Evolutionary conservation across 1,284 basidiomycete species (phyloP), one percentile per base, ranked within the genome.

Genomic region (Austroboletus niveus): DNA sequence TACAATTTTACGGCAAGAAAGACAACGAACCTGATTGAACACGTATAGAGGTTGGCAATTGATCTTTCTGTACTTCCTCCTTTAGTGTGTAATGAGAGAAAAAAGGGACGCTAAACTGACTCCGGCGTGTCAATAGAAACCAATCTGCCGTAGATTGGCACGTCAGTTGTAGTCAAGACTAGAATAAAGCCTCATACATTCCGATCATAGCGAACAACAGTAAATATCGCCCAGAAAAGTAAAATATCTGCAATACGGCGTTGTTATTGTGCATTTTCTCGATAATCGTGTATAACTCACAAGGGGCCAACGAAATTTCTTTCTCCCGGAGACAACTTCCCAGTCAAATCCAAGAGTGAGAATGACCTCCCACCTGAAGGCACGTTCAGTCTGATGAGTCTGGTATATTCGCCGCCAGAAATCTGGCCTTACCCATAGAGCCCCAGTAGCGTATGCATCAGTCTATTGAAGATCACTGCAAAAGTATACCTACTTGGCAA

Each of bases 231-330:
- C 65, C 65, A 4, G 65, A 49, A 41, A 68, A 71, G 43, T 68
- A 68, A 35, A 64, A 68, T 14, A 57, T 42, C 68, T 67, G 35
- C 2, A 34, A 38, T 12, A 3, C 7, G 17, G 1, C 3, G 22
- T 42, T 10, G 14, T 55, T 29, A 42, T 30, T 31, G 20, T 20
- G n/a, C 1, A n/a, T 36, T 12, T 36, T 22, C 27, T 12, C 22
- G 34, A 43, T 14, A 4, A 1, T 27, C 15, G 14, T 5, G n/a
- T n/a, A 20, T 14, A 34, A 46, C 64, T 41, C 35, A 62, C 66
- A 48, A 71, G 50, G 5, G 69, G 66, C 66, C 69, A 68, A 24
- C 69, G 63, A 47, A 68, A 68, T 38, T 57, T 60, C 34, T 49
- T 70, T 48, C 57, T 68, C 6, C 66, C 66, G 3, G 53, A 66